Percentiles rank a stretch among this genome's conserved stretches.
phyloP scores from a whole-genome alignment of 805 yeast species.

The Middelhovenomyces tepae region DNA sequence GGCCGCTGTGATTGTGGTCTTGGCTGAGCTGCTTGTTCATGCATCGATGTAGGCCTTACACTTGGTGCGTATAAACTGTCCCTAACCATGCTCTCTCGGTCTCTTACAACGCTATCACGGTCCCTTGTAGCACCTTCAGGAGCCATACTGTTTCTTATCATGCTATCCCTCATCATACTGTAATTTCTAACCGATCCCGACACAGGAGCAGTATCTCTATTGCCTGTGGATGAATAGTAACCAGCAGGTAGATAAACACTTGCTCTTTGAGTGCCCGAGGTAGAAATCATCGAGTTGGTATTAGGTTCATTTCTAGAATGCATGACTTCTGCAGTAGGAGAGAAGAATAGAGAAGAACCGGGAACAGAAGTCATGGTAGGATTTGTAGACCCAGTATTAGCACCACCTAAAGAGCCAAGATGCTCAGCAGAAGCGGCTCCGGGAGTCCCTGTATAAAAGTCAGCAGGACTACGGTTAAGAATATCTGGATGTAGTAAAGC shows the following conservation, averaged over 20 bases:
- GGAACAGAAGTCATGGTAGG: constrained; percentile 1
- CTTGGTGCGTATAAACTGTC: constrained; percentile 4
- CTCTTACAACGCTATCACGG: constrained; percentile 12
- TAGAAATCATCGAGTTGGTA: constrained; percentile 4
- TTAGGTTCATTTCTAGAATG: constrained; percentile 28
- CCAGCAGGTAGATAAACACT: constrained; percentile 23
- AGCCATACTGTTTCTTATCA: constrained; percentile 6
- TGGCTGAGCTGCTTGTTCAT: constrained; percentile 5
- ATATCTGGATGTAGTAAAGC: too few species aligned
- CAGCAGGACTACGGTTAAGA: too few species aligned
- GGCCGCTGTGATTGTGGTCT: constrained; percentile 22
- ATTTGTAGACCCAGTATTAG: constrained; percentile 1
- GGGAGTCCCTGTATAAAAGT: too few species aligned
- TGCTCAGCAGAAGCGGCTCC: not conserved
- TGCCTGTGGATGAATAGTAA: constrained; percentile 18
- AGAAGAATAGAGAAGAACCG: constrained; percentile 44
- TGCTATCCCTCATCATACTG: constrained; percentile 12
- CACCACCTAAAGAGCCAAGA: constrained; percentile 12
- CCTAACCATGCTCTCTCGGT: constrained; percentile 6
- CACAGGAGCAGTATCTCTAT: constrained; percentile 14
- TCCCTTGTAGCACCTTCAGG: constrained; percentile 6
- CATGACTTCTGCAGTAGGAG: constrained; percentile 74
- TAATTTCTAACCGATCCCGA: constrained; percentile 15
- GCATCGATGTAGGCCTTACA: constrained; percentile 8
- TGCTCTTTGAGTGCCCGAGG: constrained; percentile 11